Percentiles rank a stretch among this genome's conserved stretches.
phyloP scores from a whole-genome alignment of 345 rosid genomes.

The Citrus maxima region DNA sequence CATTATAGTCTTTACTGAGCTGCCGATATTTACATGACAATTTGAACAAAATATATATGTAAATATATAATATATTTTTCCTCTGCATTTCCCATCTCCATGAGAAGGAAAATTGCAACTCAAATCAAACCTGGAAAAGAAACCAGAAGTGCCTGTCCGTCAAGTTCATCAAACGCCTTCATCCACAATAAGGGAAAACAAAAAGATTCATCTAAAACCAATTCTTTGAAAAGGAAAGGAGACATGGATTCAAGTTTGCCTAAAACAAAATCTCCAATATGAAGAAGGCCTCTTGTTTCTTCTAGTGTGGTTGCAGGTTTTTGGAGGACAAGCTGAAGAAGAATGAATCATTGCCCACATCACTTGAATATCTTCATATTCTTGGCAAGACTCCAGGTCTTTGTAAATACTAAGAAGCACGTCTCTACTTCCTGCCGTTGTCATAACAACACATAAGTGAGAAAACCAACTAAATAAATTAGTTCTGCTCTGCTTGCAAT shows the following conservation, averaged over 20 bases:
- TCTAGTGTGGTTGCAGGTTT: constrained; percentile 2
- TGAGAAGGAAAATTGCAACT: not conserved
- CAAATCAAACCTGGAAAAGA: not conserved
- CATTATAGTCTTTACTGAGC: not conserved
- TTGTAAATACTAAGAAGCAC: constrained; percentile 43
- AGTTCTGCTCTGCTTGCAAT: not conserved
- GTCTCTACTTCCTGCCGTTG: constrained; percentile 29
- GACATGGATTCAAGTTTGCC: constrained; percentile 16
- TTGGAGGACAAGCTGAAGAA: constrained; percentile 38
- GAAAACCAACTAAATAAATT: not conserved
- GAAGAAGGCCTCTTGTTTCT: constrained; percentile 15
- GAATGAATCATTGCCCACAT: constrained; percentile 68
- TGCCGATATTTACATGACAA: constrained; percentile 4
- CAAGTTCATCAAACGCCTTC: not conserved
- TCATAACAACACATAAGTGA: not conserved
- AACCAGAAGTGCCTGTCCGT: not conserved
- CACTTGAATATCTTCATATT: constrained; percentile 56
- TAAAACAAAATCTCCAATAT: constrained; percentile 33
- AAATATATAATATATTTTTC: too few relatives aligned
- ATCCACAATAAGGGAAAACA: not conserved
- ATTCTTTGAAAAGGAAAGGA: not conserved
- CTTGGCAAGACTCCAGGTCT: constrained; percentile 60
- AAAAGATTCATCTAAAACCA: not conserved
- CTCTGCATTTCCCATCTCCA: not conserved
- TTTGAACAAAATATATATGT: not conserved